Percentiles rank a stretch among this genome's conserved stretches.
phyloP scores from a whole-genome alignment of 148 eudicot genomes.

The Persicaria maculosa region DNA sequence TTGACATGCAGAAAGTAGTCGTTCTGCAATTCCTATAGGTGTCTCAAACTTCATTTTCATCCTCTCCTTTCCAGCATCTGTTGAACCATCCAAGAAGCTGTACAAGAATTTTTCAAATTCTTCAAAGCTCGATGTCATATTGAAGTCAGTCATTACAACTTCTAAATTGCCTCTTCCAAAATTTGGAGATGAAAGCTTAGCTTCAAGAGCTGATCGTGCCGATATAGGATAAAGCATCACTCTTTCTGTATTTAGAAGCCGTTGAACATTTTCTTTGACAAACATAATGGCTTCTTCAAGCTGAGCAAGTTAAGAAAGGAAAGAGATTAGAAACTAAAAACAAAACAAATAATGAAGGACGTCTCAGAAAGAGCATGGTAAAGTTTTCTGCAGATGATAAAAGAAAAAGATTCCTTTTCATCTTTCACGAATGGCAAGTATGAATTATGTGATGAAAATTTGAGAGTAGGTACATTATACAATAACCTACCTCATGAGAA shows the following conservation, averaged over 20 bases:
- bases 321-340: neutral
- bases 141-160: conserved; percentile 20
- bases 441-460: neutral
- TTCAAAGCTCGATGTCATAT: conserved; percentile 37
- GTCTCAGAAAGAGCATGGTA: neutral
- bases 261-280: conserved; percentile 64
- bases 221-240: conserved; percentile 79
- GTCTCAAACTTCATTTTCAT: conserved; percentile 88
- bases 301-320: conserved; percentile 32
- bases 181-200: conserved; percentile 45
- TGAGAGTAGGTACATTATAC: neutral
- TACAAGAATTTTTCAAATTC: conserved; percentile 71
- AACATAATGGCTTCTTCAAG: conserved; percentile 79
- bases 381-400: neutral
- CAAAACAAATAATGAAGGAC: neutral
- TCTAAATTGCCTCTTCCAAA: conserved; percentile 23
- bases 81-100: conserved; percentile 73
- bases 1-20: conserved; percentile 76
- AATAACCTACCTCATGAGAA: conserved; percentile 46
- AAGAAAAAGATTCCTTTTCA: neutral
- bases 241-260: conserved; percentile 59
- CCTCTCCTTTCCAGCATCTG: conserved; percentile 81
- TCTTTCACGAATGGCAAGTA: neutral
- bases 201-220: conserved; percentile 81
- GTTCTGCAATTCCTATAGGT: conserved; percentile 79